Evolutionary conservation across 179 eudicot species (phyloP).

Genomic region (Actinidia arguta): DNA sequence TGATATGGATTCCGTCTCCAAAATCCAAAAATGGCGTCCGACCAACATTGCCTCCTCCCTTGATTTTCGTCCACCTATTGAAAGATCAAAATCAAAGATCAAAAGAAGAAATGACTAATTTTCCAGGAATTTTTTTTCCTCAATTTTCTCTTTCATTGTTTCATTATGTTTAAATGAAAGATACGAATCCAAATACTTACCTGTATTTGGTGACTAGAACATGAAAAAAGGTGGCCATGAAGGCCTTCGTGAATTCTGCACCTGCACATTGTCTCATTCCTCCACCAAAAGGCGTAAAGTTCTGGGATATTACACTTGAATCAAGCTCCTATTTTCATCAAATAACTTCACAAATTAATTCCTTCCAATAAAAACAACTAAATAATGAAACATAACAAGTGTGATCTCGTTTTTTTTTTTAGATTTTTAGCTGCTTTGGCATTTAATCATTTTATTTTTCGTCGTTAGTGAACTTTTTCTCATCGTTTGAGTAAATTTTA

Average conservation of each 20-base stretch:
- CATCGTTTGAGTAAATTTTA: too few species aligned
- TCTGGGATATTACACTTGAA: constrained; percentile 12
- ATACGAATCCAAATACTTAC: too few species aligned
- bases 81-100: not conserved
- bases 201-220: constrained; percentile 23
- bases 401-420: too few species aligned
- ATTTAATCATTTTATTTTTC: too few species aligned
- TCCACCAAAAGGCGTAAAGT: constrained; percentile 25
- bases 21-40: constrained; percentile 24
- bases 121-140: too few species aligned
- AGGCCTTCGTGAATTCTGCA: constrained; percentile 19
- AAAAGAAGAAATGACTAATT: not conserved
- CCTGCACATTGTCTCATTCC: constrained; percentile 31
- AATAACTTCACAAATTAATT: not conserved
- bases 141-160: too few species aligned
- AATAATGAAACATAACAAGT: too few species aligned
- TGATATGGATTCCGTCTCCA: constrained; percentile 23
- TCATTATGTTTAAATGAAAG: too few species aligned
- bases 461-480: too few species aligned
- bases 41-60: constrained; percentile 17
- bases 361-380: too few species aligned
- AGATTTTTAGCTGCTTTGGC: too few species aligned
- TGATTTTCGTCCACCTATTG: constrained; percentile 22
- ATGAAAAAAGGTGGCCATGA: constrained; percentile 23
- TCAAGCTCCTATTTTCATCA: constrained; percentile 15